Base-by-base conservation (phyloP, 73 alveolate species). In the Paramecium pentaurelia region DNA sequence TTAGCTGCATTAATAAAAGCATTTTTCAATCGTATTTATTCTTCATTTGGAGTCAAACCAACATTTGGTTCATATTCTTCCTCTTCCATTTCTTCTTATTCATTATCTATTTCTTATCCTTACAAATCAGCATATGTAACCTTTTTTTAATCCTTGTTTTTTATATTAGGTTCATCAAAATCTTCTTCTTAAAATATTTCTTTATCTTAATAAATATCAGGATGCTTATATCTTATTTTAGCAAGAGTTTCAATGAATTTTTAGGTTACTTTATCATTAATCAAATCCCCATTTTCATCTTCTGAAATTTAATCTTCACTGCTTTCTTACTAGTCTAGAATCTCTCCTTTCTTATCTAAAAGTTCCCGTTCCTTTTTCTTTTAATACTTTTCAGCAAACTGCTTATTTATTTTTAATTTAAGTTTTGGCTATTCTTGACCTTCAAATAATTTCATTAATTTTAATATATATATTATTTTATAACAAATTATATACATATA, bases 1-100 rank as follows among this genome's bases (percentile, higher is more conserved):
- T 88, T 34, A 12, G 94, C 94, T 28, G 94, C 94, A 12, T 89
- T 12, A 22, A 68, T 89, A 58, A 89, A 89, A 42, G 71, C 92
- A 89, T 89, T 83, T 71, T 71, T 89, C 22, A 71, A 44, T 71
- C 44, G 9, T 25, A 71, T 27, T 47, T 89, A 73, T 70, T 89
- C 92, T 20, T 71, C 94, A 28, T 60, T 88, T 20, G 75, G 86
- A 14, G 94, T 89, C 54, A 71, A 36, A 10, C 94, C 94, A 32
- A 42, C 28, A 20, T 47, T 47, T 28, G 86, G 71, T 7, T 59
- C 64, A 27, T 58, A 58, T 58, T 64, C 94, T 30, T 71, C 60
- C 8, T 49, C 85, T 38, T 89, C 94, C 34, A 54, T 6, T 86
- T 64, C 94, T 28, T 71, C 75, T 20, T 71, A 44, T 38, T 89